phyloP scores from a whole-genome alignment of 2,329 filamentous ascomycete species.

The Epicoccum nigrum region DNA sequence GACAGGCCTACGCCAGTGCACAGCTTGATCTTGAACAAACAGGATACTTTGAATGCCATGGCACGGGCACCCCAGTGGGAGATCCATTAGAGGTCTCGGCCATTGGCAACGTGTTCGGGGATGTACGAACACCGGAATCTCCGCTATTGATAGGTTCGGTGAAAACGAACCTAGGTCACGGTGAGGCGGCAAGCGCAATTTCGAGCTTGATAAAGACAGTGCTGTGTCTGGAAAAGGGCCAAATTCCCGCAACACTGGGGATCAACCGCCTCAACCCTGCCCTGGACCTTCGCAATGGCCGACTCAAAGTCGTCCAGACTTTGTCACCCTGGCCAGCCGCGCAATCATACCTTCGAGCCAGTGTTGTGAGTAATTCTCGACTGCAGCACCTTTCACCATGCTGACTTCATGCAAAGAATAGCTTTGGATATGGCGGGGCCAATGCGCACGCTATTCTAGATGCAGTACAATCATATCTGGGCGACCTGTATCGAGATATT shows the following conservation, averaged over 20 bases:
- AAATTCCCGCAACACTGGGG: constrained; percentile 36
- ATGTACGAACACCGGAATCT: background rate
- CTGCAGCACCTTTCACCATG: background rate
- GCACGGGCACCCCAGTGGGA: constrained; percentile 60
- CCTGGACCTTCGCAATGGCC: constrained; percentile 2
- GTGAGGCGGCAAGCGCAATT: constrained; percentile 46
- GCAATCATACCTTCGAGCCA: background rate
- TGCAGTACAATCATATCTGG: background rate
- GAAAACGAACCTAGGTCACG: constrained; percentile 49
- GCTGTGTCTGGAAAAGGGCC: constrained; percentile 45
- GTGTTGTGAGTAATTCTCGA: background rate
- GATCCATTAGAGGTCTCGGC: constrained; percentile 31
- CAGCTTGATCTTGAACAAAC: too few relatives aligned
- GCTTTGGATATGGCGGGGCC: constrained; percentile 33
- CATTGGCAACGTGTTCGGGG: constrained; percentile 17
- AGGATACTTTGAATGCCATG: constrained; percentile 45
- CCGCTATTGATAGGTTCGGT: background rate
- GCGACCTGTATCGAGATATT: background rate
- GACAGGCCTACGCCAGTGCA: too few relatives aligned
- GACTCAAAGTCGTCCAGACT: background rate
- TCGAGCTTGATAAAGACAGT: constrained; percentile 45
- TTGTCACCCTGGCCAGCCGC: background rate
- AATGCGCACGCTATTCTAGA: constrained; percentile 34
- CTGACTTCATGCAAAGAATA: constrained; percentile 27
- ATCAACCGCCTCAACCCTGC: constrained; percentile 23